Evolutionary conservation across 305 asterid species (phyloP).

Genomic region (Fraxinus baroniana): DNA sequence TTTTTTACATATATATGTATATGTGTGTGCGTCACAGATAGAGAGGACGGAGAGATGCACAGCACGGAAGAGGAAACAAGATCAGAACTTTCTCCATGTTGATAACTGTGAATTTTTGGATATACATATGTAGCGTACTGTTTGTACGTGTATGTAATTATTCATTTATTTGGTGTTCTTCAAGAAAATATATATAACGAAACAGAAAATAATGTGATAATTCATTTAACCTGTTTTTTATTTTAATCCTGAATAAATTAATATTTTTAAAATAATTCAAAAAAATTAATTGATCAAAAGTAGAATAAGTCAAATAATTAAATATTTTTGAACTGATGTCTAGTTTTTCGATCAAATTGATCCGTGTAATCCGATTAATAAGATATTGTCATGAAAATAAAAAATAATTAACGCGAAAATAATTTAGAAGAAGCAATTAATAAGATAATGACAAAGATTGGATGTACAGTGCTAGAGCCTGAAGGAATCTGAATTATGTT

Average conservation of each 20-base stretch:
- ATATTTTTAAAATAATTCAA: no score
- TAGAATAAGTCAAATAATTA: background rate
- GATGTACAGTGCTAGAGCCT: background rate
- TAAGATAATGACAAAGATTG: background rate
- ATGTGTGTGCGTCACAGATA: background rate
- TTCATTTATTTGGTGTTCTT: no score
- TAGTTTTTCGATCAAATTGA: background rate
- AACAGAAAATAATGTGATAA: background rate
- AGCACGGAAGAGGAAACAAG: slow-evolving; percentile 30
- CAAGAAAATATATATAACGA: no score
- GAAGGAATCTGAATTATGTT: background rate
- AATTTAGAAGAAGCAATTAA: background rate
- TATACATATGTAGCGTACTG: background rate
- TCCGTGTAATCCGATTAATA: background rate
- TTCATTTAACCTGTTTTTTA: background rate
- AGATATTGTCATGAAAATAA: background rate
- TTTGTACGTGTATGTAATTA: background rate
- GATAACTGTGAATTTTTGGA: slow-evolving; percentile 34
- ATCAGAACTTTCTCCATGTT: slow-evolving; percentile 44
- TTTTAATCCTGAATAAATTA: no score
- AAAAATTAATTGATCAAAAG: background rate
- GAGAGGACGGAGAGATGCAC: slow-evolving; percentile 3
- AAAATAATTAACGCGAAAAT: background rate
- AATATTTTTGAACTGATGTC: background rate
- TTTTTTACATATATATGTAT: background rate